phyloP scores from a whole-genome alignment of 768 basidiomycete genomes.

The Cyathus striatus region DNA sequence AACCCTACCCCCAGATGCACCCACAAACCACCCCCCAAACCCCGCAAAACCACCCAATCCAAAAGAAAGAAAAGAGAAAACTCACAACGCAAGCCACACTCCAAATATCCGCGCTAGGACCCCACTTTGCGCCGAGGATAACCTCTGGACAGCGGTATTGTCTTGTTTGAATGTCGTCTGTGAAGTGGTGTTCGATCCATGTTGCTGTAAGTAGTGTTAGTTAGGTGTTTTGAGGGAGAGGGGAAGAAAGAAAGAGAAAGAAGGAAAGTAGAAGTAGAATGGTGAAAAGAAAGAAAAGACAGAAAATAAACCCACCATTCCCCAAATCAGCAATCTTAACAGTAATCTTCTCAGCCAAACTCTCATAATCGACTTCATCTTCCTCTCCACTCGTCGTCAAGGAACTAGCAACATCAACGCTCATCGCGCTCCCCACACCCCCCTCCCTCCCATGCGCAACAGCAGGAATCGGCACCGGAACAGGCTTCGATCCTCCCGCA shows the following conservation, averaged over 20 bases:
- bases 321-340: conserved; percentile 99
- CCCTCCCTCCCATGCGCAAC: conserved; percentile 9
- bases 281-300: conserved; percentile 1
- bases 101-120: conserved; percentile 94
- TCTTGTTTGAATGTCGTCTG: conserved; percentile 96
- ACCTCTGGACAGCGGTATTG: conserved; percentile 98
- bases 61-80: conserved; percentile 9
- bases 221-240: neutral
- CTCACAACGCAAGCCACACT: conserved; percentile 90
- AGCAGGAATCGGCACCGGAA: conserved; percentile 19
- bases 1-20: neutral
- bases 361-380: conserved; percentile 28
- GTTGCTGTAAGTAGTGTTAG: conserved; percentile 44
- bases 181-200: conserved; percentile 94
- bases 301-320: conserved; percentile 57
- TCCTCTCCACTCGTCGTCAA: conserved; percentile 16
- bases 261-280: neutral
- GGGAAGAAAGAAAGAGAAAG: neutral
- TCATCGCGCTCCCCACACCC: conserved; percentile 23
- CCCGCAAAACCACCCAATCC: too few relatives aligned
- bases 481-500: conserved; percentile 14
- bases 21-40: neutral
- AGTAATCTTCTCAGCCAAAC: conserved; percentile 57
- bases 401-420: conserved; percentile 26
- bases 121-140: conserved; percentile 95